Conservation (phyloP, 2,329 filamentous ascomycete genomes). For the Rhinocladiella similis region DNA sequence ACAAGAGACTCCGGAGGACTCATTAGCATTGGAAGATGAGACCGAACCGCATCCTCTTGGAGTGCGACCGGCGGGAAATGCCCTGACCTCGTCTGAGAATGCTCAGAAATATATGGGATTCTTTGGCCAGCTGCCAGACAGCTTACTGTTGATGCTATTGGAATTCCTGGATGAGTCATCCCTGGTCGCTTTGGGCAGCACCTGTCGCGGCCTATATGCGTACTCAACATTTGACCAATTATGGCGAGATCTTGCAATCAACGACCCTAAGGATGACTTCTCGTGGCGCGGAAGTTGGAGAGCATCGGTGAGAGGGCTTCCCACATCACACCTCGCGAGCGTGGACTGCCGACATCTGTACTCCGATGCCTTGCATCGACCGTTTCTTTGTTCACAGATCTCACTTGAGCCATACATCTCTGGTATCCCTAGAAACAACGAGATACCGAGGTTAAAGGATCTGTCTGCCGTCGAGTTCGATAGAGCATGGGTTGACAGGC, state of each 20-base stretch:
- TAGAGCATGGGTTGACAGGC: conserved; percentile 71
- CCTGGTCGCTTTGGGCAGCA: conserved; percentile 68
- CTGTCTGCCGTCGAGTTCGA: conserved; percentile 74
- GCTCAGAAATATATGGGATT: conserved; percentile 66
- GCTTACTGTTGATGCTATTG: conserved; percentile 72
- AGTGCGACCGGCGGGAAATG: conserved; percentile 85
- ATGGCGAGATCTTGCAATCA: conserved; percentile 81
- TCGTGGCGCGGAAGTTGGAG: conserved; percentile 84
- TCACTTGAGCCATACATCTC: conserved; percentile 64
- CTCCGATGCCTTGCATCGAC: conserved; percentile 85
- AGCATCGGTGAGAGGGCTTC: conserved; percentile 68
- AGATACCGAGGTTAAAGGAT: conserved; percentile 68
- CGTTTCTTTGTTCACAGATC: conserved; percentile 84
- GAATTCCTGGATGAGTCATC: conserved; percentile 68
- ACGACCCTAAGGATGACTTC: conserved; percentile 43
- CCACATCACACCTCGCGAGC: conserved; percentile 52
- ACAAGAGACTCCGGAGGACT: neutral
- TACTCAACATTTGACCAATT: conserved; percentile 82
- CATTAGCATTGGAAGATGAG: conserved; percentile 2
- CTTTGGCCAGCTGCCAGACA: conserved; percentile 74
- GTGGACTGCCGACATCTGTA: conserved; percentile 78
- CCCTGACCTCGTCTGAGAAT: conserved; percentile 65
- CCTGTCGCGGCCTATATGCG: conserved; percentile 84
- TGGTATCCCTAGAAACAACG: conserved; percentile 71
- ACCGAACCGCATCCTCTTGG: conserved; percentile 79